A percentile compares a stretch with the other conserved stretches of the same genome.
Conservation (phyloP, 495 filamentous ascomycete species). For the Podospora australis region DNA sequence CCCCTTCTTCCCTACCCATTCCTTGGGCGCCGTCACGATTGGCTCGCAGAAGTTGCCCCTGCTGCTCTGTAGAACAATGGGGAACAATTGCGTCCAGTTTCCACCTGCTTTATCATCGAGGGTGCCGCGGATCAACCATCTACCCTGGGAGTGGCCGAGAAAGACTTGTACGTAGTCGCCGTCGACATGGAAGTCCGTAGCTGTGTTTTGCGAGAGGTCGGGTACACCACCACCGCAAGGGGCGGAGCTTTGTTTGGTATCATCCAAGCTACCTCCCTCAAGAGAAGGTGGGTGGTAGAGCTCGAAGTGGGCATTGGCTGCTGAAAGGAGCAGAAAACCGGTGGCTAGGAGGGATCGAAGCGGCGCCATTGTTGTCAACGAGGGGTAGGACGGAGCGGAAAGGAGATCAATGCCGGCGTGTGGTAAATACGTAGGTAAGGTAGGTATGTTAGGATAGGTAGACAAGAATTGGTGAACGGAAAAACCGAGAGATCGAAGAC, state of each 20-base stretch:
- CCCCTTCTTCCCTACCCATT: conserved; percentile 44
- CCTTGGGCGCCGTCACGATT: conserved; percentile 30
- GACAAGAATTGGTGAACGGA: not conserved
- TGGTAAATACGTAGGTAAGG: too few relatives aligned
- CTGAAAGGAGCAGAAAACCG: conserved; percentile 26
- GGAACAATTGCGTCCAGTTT: conserved; percentile 45
- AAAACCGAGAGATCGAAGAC: not conserved
- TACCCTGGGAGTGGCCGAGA: conserved; percentile 38
- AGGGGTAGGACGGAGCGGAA: not conserved
- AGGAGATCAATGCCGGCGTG: too few relatives aligned
- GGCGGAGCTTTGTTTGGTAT: conserved; percentile 32
- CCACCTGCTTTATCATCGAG: conserved; percentile 33
- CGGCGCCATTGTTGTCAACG: conserved; percentile 22
- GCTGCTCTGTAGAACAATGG: conserved; percentile 39
- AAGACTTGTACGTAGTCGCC: conserved; percentile 37
- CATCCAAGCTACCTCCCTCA: conserved; percentile 29
- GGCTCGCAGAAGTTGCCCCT: conserved; percentile 40
- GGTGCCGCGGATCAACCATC: conserved; percentile 47
- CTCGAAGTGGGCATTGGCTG: conserved; percentile 41
- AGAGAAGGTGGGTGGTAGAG: conserved; percentile 38
- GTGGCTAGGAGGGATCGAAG: conserved; percentile 17
- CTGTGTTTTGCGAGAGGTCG: conserved; percentile 27
- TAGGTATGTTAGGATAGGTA: not conserved
- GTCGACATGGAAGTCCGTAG: conserved; percentile 46
- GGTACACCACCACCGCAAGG: conserved; percentile 45